These are phyloP conservation scores for Tripterygium wilfordii DNA, from an alignment of 177 flowering plant species.

Conservation along the genomic window DNA sequence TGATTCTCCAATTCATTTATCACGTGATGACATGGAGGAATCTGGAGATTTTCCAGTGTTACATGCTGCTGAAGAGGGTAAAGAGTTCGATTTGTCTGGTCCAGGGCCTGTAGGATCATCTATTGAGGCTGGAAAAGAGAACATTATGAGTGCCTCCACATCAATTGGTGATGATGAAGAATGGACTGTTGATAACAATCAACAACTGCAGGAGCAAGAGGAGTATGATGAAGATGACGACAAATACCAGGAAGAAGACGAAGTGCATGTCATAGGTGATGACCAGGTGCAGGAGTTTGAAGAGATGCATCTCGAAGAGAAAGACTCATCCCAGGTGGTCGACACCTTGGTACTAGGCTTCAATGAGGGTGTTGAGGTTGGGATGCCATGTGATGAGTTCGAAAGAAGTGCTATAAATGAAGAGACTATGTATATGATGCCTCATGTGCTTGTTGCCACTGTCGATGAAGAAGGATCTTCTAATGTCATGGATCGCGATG, in stretches of 20 bases:
- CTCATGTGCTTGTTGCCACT: conserved; percentile 21
- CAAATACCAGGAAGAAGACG: conserved; percentile 80
- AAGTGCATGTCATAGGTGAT: conserved; percentile 66
- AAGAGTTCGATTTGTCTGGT: conserved; percentile 27
- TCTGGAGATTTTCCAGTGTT: conserved; percentile 44
- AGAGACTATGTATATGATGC: conserved; percentile 26
- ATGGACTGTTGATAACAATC: conserved; percentile 63
- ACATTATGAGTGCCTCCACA: conserved; percentile 22
- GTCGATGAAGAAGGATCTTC: conserved; percentile 25
- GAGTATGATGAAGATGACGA: conserved; percentile 91
- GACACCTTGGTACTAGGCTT: conserved; percentile 67
- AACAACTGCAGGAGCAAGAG: conserved; percentile 73
- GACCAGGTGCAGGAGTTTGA: conserved; percentile 54
- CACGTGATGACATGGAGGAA: conserved; percentile 86
- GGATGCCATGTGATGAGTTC: conserved; percentile 55
- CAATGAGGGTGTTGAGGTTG: conserved; percentile 77
- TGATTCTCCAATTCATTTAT: conserved; percentile 79
- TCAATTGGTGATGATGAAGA: conserved; percentile 73
- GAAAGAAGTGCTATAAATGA: conserved; percentile 36
- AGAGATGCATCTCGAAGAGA: conserved; percentile 52
- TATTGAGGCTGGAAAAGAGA: conserved; percentile 25
- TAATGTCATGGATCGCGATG: conserved; percentile 24
- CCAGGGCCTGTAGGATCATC: conserved; percentile 20
- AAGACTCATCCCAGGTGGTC: conserved; percentile 28
- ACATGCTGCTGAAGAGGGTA: conserved; percentile 27